Evolutionary conservation across 2,329 filamentous ascomycete genomes (phyloP).

Genomic region (Pyricularia sp.): DNA sequence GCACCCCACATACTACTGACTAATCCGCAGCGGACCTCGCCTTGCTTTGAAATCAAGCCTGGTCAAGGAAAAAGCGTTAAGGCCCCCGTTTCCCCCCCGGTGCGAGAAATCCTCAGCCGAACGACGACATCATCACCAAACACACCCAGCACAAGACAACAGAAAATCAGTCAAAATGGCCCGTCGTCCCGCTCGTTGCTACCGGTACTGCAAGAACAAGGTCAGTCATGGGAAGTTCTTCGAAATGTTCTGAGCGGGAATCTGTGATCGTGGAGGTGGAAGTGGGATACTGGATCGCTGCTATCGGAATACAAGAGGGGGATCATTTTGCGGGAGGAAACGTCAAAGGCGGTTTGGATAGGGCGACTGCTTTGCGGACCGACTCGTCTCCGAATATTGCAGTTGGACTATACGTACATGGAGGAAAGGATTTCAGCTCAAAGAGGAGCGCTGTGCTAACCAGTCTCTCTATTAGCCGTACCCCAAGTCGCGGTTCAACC

Average conservation of each 20-base stretch:
- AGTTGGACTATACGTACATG: neutral
- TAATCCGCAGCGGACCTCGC: neutral
- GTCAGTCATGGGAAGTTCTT: constrained; percentile 35
- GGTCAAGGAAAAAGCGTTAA: constrained; percentile 17
- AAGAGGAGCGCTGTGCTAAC: neutral
- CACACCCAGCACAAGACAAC: constrained; percentile 11
- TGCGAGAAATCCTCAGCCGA: constrained; percentile 3
- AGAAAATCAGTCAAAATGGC: constrained; percentile 80
- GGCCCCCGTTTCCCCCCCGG: constrained; percentile 9
- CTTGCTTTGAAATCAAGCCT: constrained; percentile 44
- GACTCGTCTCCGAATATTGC: neutral
- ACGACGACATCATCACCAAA: constrained; percentile 21
- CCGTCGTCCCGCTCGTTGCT: constrained; percentile 97
- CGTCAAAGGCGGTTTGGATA: neutral
- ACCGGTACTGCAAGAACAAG: constrained; percentile 99
- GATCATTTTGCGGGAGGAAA: neutral
- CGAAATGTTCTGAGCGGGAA: neutral
- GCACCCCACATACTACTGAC: neutral
- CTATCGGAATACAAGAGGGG: neutral
- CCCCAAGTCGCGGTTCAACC: constrained; percentile 99
- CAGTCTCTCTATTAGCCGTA: constrained; percentile 52
- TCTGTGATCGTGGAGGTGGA: neutral
- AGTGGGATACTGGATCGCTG: neutral
- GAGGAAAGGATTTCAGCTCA: constrained; percentile 2
- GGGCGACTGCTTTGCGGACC: constrained; percentile 9